Percentiles rank a stretch among this genome's conserved stretches.
Conservation (phyloP, 805 yeast genomes). For the Danielia oregonensis region DNA sequence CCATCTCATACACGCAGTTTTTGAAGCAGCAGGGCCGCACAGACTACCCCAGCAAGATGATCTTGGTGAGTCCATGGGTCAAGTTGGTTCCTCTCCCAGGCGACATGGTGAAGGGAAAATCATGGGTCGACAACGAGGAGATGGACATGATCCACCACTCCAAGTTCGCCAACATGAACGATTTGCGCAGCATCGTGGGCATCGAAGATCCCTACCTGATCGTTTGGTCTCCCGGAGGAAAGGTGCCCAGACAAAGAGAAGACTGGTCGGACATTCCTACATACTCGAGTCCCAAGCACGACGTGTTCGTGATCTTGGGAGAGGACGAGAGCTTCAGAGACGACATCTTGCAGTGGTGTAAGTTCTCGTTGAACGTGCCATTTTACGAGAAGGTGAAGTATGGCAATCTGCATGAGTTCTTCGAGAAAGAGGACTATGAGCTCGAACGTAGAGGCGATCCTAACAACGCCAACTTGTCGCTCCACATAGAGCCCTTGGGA, state of each 20-base stretch:
- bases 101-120: constrained; percentile 26
- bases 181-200: constrained; percentile 10
- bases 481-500: constrained; percentile 15
- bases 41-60: constrained; percentile 23
- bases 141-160: constrained; percentile 13
- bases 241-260: constrained; percentile 16
- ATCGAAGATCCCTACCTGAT: constrained; percentile 13
- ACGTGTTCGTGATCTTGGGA: constrained; percentile 32
- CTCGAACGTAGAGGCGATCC: constrained; percentile 16
- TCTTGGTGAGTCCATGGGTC: constrained; percentile 40
- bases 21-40: constrained; percentile 14
- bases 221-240: constrained; percentile 23
- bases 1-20: constrained; percentile 26
- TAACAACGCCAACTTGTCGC: constrained; percentile 19
- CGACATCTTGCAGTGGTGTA: constrained; percentile 33
- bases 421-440: constrained; percentile 17
- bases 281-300: constrained; percentile 21
- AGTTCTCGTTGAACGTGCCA: constrained; percentile 29
- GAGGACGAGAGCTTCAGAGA: constrained; percentile 43
- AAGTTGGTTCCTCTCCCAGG: constrained; percentile 20
- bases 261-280: constrained; percentile 35
- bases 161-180: constrained; percentile 6
- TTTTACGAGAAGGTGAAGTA: constrained; percentile 17
- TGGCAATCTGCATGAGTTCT: constrained; percentile 23
- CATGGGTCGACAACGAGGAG: constrained; percentile 28